These are phyloP conservation scores for Globisporangium nagaii DNA, from an alignment of 352 stramenopile genomes.

Conservation along the genomic window DNA sequence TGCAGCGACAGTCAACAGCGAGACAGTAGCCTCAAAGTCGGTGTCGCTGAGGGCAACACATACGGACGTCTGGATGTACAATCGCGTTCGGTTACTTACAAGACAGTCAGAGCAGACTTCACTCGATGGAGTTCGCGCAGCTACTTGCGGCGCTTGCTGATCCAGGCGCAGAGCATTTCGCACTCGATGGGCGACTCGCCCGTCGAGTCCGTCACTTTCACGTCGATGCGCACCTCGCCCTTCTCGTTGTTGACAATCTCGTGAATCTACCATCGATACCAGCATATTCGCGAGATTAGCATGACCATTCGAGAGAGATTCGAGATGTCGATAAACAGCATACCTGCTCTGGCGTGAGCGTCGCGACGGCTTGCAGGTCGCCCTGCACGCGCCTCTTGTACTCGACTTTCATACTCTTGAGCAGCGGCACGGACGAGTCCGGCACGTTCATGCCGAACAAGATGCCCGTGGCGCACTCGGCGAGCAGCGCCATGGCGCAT, in stretches of 20 bases:
- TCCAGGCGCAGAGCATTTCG: constrained; percentile 85
- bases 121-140: no score
- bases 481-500: constrained; percentile 80
- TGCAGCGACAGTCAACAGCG: no score
- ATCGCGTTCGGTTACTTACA: no score
- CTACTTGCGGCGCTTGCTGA: constrained; percentile 51
- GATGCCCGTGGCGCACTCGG: constrained; percentile 79
- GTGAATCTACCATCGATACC: constrained; percentile 16
- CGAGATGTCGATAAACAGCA: neutral
- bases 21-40: no score
- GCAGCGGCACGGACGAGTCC: constrained; percentile 69
- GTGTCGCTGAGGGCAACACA: no score
- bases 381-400: constrained; percentile 73
- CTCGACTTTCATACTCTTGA: constrained; percentile 81
- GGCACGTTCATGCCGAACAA: constrained; percentile 85
- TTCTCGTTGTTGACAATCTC: constrained; percentile 67
- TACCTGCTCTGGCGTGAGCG: constrained; percentile 64
- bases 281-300: neutral
- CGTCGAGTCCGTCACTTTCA: constrained; percentile 64
- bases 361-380: constrained; percentile 62
- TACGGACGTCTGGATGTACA: no score
- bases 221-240: constrained; percentile 62
- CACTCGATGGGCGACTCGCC: constrained; percentile 76
- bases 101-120: no score
- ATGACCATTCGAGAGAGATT: neutral